These are phyloP conservation scores for Microbotryum intermedium DNA, from an alignment of 1,284 basidiomycete species.

Conservation along the genomic window DNA sequence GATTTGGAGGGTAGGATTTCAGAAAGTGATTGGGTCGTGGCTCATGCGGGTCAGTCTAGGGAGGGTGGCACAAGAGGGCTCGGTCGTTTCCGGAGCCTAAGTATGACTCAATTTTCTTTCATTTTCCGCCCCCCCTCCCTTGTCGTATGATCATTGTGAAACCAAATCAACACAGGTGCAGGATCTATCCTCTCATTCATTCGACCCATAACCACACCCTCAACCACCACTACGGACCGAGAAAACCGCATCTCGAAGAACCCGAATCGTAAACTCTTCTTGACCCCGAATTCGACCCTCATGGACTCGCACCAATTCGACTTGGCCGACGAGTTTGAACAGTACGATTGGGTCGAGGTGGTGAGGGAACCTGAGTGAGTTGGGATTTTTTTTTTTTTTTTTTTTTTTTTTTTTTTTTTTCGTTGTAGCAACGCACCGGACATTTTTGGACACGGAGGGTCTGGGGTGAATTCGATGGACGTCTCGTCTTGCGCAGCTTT, in stretches of 20 bases:
- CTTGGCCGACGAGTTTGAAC: conserved; percentile 61
- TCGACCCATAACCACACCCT: conserved; percentile 42
- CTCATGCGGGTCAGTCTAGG: conserved; percentile 70
- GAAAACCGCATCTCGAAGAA: conserved; percentile 41
- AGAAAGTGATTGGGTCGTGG: conserved; percentile 67
- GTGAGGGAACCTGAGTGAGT: conserved; percentile 11
- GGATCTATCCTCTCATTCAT: conserved; percentile 88
- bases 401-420: no score
- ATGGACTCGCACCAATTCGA: conserved; percentile 93
- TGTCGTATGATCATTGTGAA: no score
- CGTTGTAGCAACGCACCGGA: no score
- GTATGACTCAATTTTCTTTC: no score
- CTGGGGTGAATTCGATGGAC: no score
- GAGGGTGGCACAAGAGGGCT: no score
- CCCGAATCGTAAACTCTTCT: conserved; percentile 52
- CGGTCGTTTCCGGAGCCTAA: no score
- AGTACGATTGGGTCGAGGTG: conserved; percentile 44
- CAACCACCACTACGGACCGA: background rate
- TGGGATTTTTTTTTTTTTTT: no score
- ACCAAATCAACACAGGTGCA: conserved; percentile 59
- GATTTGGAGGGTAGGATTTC: conserved; percentile 58
- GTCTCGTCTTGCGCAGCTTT: no score
- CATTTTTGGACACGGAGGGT: no score
- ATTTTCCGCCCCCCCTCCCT: conserved; percentile 2
- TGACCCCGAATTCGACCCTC: conserved; percentile 78